Evolutionary conservation across 352 stramenopile genomes (phyloP), one percentile per base, ranked within the genome.

Genomic region (Globisporangium ultimum): DNA sequence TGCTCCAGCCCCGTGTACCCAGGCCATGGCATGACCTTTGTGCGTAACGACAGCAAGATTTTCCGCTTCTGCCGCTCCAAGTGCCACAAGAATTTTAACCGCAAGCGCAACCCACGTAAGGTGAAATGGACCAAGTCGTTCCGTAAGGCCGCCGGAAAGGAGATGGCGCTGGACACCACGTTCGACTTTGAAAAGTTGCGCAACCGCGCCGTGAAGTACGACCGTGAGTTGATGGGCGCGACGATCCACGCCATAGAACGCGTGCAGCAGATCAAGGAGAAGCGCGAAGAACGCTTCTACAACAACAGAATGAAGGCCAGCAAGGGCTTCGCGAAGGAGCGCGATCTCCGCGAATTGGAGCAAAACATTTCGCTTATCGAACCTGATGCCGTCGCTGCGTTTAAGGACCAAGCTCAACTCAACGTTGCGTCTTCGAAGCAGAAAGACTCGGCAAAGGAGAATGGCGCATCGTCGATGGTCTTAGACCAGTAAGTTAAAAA

Each of bases 41-140:
- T 99, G 61, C 89, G 98, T 56, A 99, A 99, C 72, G 98, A 99
- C 83, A 98, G 89, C 76, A 99, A 99, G 85, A 91, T 98, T 55
- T 99, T 99, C 74, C 91, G 95, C 53, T 99, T 99, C 82, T 99
- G 98, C 72, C 91, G 98, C 55, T 99, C 97, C 48, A 99, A 99
- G 86, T 99, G 98, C 87, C 97, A 99, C 89, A 98, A 98, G 66
- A 99, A 99, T 76, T 99, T 99, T 69, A 99, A 99, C 75, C 97
- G 97, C 82, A 99, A 99, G 84, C 91, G 97, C 71, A 99, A 99
- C 81, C 98, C 98, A 46, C 91, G 98, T 55, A 99, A 99, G 83
- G 96, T 99, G 15, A 98, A 98, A 76, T 99, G 98, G 98, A 99
- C 98, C 59, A 99, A 99, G 84, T 91, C 97, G 54, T 99, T 98